Conservation (phyloP, 1,284 basidiomycete species). For the Puccinia horiana region DNA sequence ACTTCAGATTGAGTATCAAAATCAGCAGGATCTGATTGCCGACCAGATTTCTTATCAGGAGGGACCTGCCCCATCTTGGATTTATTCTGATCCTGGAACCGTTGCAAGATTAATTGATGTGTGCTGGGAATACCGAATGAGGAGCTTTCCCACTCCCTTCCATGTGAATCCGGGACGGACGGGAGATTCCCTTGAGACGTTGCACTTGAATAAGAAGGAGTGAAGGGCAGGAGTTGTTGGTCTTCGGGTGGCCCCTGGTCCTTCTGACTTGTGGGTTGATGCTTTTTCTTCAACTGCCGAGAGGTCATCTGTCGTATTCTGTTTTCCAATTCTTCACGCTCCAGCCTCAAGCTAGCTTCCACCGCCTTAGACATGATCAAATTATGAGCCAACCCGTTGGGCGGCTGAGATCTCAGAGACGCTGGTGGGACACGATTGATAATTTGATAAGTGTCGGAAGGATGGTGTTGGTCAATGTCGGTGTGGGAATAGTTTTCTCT, state of each 20-base stretch:
- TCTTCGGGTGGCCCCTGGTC: not conserved
- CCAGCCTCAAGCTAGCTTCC: constrained; percentile 35
- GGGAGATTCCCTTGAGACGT: not conserved
- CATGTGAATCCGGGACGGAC: not conserved
- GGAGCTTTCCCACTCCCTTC: constrained; percentile 13
- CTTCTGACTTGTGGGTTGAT: not conserved
- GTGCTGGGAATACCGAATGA: not conserved
- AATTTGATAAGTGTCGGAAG: not conserved
- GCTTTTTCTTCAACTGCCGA: not conserved
- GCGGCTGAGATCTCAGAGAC: not conserved
- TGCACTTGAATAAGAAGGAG: constrained; percentile 25
- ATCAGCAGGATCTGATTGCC: constrained; percentile 3
- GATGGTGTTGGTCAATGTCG: not conserved
- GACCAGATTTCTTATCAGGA: not conserved
- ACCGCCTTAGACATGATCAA: constrained; percentile 35
- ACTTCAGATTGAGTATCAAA: not conserved
- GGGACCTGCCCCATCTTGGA: not conserved
- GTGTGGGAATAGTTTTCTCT: not conserved
- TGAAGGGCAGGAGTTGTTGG: constrained; percentile 18
- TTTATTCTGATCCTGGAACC: not conserved
- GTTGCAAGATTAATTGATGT: not conserved
- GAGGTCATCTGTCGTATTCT: constrained; percentile 26
- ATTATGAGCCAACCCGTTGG: constrained; percentile 28
- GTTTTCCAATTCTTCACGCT: constrained; percentile 24
- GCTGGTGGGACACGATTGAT: not conserved